Base-by-base conservation (phyloP, 2,329 filamentous ascomycete genomes). In the Pseudogymnoascus sp. region DNA sequence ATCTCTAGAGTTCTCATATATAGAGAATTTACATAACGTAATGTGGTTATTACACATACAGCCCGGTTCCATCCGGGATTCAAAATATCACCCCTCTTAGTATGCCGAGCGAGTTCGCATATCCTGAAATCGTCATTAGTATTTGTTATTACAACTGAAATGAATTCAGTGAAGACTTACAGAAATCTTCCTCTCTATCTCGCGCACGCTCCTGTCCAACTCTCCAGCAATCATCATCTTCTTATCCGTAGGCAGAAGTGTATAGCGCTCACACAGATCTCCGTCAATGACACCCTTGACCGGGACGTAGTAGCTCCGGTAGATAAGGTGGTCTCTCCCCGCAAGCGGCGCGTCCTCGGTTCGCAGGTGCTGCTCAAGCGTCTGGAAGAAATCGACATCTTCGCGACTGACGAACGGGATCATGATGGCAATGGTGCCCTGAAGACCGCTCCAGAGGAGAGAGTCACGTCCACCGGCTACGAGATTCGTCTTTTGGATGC, bases 361-460 rank as follows among this genome's bases (percentile, higher is more conserved):
- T 58, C 93, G 85, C 73, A 99, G 82, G 71, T 96, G 90, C 72
- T 89, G 87, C 77, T 99, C 95, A 23, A 99, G 81, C 65, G 86
- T 91, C 75, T 97, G 93, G 84, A 99, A 99, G 78, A 99, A 97
- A 75, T 97, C 95, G 59, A 96, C 90, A 70, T 97, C 93, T 72
- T 97, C 93, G 38, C 96, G 89, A 66, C 88, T 89, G 55, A 92
- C 80, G 72, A 99, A 97, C 0, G 96, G 95, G 55, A 99, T 89
- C 58, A 99, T 82, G 61, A 96, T 91, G 59, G 93, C 95, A 40
- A 99, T 85, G 0, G 95, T 97, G 59, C 95, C 96, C 76, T 97
- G 93, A 16, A 99, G 80, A 18, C 96, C 96, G 67, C 89, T 90
- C 95, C 95, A 99, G 61, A 99, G 82, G 1, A 99, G 79, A 41